Evolutionary conservation across 2,329 filamentous ascomycete species (phyloP), one percentile per base, ranked within the genome.

Genomic region (Fusarium coffeatum): DNA sequence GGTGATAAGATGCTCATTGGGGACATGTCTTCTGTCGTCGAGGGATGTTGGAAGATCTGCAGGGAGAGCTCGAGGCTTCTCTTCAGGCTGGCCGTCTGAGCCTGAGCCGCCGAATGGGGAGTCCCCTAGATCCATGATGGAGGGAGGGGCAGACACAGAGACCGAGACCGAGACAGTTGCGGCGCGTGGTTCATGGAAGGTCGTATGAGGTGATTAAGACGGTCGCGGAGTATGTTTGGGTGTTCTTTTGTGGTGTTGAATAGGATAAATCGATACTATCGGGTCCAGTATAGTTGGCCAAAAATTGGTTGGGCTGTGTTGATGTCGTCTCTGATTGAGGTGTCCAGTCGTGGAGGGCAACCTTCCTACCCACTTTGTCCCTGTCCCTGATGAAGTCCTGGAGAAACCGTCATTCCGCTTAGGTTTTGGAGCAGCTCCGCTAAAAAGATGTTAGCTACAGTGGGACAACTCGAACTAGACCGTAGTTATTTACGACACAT

Each of bases 11-110:
- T 77, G 75, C 62, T 90, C 89, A 48, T 84, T 85, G 6, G 90
- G 87, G 34, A 92, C 87, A 75, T 86, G 86, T 73, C 90, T 88
- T 65, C 96, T 89, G 83, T 99, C 96, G 80, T 99, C 92, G 58
- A 99, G 88, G 15, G 94, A 97, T 72, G 88, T 96, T 13, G 96
- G 96, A 37, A 99, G 88, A 81, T 99, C 96, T 72, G 88, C 83
- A 42, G 96, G 96, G 53, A 98, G 88, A 66, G 78, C 72, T 64
- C 83, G 83, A 64, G 86, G 82, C 79, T 82, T 83, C 43, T 68
- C 48, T 18, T 72, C 63, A 66, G 77, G 77, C 27, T 81, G 75
- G 76, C 79, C 78, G 66, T 81, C 79, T 66, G 78, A 79, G 76
- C 77, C 79, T 67, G 78, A 79, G 76, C 77, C 80, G 73, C 78